A percentile compares a stretch with the other conserved stretches of the same genome.
phyloP scores from a whole-genome alignment of 2,329 filamentous ascomycete species.

The Penicillium sp. region DNA sequence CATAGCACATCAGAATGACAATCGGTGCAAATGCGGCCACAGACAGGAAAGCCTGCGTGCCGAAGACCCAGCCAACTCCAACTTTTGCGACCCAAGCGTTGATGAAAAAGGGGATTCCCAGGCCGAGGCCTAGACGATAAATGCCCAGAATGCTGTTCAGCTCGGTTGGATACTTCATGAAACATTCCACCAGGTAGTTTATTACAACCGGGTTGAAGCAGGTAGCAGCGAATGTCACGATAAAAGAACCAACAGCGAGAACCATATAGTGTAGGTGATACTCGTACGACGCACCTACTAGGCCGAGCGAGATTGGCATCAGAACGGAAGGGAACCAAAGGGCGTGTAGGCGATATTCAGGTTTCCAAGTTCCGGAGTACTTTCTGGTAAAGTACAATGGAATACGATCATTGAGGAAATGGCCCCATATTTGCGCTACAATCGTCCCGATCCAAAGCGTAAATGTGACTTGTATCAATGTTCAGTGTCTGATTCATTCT shows the following conservation, averaged over 20 bases:
- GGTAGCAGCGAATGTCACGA: conserved; percentile 1
- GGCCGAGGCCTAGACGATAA: conserved; percentile 9
- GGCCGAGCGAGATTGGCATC: conserved; percentile 6
- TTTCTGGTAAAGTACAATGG: conserved; percentile 1
- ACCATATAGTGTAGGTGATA: conserved; percentile 15
- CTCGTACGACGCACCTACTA: conserved; percentile 6
- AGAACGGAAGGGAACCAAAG: conserved; percentile 10
- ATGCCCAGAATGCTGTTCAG: conserved; percentile 7
- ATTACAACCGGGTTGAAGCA: background rate
- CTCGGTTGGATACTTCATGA: conserved; percentile 12
- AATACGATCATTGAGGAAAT: conserved; percentile 13
- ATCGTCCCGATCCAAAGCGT: conserved; percentile 12
- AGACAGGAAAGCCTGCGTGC: conserved; percentile 9
- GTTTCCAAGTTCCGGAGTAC: conserved; percentile 12
- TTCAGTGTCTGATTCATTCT: background rate
- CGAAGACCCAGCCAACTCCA: conserved; percentile 12
- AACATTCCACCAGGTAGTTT: conserved; percentile 14
- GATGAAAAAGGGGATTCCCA: conserved; percentile 12
- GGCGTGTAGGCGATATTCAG: conserved; percentile 12
- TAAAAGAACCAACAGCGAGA: conserved; percentile 7
- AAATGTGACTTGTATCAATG: conserved; percentile 5
- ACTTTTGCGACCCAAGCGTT: conserved; percentile 6
- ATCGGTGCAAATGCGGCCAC: conserved; percentile 8
- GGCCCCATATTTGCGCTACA: conserved; percentile 7
- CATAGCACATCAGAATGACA: conserved; percentile 8